Conservation (phyloP, 768 basidiomycete genomes). For the Galerina sulciceps region DNA sequence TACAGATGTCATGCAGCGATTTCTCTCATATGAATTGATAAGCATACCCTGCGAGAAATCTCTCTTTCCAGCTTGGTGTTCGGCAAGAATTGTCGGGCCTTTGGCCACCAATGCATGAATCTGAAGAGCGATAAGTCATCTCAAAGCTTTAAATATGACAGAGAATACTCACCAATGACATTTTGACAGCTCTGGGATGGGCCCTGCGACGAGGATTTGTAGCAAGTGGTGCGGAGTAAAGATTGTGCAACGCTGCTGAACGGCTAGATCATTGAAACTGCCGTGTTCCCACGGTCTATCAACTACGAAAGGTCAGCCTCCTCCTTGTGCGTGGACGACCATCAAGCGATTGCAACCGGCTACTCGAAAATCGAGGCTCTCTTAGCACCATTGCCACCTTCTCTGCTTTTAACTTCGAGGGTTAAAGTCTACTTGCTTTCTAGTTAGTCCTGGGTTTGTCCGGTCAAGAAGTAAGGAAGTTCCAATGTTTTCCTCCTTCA, state of each 20-base stretch:
- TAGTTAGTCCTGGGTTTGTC: no score
- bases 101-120: constrained; percentile 86
- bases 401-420: no score
- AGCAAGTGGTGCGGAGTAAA: neutral
- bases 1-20: neutral
- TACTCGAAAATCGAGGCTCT: no score
- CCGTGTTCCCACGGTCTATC: constrained; percentile 5
- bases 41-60: constrained; percentile 87
- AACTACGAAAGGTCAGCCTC: neutral
- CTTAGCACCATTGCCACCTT: no score
- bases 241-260: neutral
- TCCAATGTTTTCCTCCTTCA: no score
- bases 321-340: neutral
- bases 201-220: neutral
- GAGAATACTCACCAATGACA: constrained; percentile 10
- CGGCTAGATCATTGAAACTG: neutral
- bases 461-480: no score
- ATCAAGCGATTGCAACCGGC: no score
- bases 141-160: neutral
- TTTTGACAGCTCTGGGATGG: neutral
- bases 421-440: no score
- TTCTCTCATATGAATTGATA: neutral
- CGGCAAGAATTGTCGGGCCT: constrained; percentile 82
- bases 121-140: constrained; percentile 33
- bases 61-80: constrained; percentile 78